Evolutionary conservation across 1,284 basidiomycete species (phyloP).

Genomic region (Cutaneotrichosporon dermatis): DNA sequence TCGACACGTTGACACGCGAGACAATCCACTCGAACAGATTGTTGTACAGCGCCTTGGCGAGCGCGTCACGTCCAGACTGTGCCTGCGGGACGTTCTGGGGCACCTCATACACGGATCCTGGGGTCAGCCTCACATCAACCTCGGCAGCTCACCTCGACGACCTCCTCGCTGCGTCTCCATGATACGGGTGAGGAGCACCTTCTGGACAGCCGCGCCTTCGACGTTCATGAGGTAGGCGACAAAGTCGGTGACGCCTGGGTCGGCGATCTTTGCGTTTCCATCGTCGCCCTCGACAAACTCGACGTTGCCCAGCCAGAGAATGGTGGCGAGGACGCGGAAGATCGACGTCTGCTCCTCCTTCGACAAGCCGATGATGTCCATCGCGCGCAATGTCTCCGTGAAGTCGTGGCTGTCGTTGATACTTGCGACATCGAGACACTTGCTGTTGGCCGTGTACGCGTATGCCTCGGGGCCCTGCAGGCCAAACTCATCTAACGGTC

Average conservation of each 20-base stretch:
- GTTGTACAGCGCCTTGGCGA: constrained; percentile 96
- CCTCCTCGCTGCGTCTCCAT: constrained; percentile 93
- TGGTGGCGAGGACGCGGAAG: constrained; percentile 83
- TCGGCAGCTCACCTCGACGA: constrained; percentile 59
- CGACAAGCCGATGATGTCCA: constrained; percentile 85
- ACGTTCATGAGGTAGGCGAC: constrained; percentile 91
- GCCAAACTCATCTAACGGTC: constrained; percentile 76
- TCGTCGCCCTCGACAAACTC: constrained; percentile 84
- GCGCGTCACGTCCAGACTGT: constrained; percentile 77
- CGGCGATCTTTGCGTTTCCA: constrained; percentile 76
- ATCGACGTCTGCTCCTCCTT: constrained; percentile 86
- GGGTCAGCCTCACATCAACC: background rate
- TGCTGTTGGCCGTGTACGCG: constrained; percentile 84
- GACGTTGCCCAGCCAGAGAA: constrained; percentile 96
- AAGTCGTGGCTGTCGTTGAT: constrained; percentile 90
- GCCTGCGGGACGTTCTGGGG: constrained; percentile 94
- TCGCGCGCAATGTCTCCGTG: constrained; percentile 82
- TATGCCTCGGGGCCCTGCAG: constrained; percentile 97
- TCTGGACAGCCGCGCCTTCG: constrained; percentile 72
- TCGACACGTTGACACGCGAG: constrained; percentile 87
- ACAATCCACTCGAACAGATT: constrained; percentile 99
- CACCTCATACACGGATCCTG: constrained; percentile 85
- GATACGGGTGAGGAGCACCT: constrained; percentile 77
- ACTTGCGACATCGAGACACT: constrained; percentile 84
- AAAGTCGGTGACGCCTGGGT: constrained; percentile 90